A percentile compares a stretch with the other conserved stretches of the same genome.
phyloP scores from a whole-genome alignment of 2,329 filamentous ascomycete species.

The Colletotrichum paranaense region DNA sequence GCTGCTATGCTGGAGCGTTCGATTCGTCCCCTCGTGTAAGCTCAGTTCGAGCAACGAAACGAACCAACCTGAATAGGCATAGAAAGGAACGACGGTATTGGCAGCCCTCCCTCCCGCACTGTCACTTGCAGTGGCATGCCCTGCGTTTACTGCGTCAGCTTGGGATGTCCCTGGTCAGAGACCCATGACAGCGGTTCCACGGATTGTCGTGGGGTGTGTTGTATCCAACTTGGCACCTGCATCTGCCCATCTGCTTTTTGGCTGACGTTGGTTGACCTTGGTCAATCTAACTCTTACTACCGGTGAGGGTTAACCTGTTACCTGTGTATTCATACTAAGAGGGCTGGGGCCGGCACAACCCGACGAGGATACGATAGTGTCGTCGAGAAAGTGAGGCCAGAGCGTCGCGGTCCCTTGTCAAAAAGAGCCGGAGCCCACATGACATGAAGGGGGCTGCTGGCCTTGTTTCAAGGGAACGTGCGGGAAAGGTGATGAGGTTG shows the following conservation, averaged over 20 bases:
- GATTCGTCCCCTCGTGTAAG: neutral
- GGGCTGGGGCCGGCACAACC: neutral
- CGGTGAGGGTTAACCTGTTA: neutral
- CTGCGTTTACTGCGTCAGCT: conserved; percentile 14
- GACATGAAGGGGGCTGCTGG: conserved; percentile 9
- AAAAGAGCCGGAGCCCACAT: neutral
- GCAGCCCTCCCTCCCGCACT: neutral
- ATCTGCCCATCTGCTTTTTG: neutral
- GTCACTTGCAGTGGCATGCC: conserved; percentile 13
- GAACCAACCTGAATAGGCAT: conserved; percentile 5
- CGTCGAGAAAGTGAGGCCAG: neutral
- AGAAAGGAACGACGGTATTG: neutral
- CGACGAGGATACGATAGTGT: neutral
- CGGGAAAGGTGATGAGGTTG: conserved; percentile 5
- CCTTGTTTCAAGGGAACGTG: conserved; percentile 31
- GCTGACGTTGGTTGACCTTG: neutral
- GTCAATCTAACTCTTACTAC: neutral
- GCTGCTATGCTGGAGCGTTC: neutral
- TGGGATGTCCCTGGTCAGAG: conserved; percentile 20
- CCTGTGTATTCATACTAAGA: too few species aligned
- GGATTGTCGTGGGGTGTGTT: conserved; percentile 2
- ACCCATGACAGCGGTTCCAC: conserved; percentile 27
- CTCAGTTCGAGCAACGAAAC: conserved; percentile 4
- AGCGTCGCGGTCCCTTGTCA: neutral
- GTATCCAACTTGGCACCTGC: neutral